phyloP scores from a whole-genome alignment of 225 moss, liverwort and hornwort genomes.

The Thuidium tamariscinum region DNA sequence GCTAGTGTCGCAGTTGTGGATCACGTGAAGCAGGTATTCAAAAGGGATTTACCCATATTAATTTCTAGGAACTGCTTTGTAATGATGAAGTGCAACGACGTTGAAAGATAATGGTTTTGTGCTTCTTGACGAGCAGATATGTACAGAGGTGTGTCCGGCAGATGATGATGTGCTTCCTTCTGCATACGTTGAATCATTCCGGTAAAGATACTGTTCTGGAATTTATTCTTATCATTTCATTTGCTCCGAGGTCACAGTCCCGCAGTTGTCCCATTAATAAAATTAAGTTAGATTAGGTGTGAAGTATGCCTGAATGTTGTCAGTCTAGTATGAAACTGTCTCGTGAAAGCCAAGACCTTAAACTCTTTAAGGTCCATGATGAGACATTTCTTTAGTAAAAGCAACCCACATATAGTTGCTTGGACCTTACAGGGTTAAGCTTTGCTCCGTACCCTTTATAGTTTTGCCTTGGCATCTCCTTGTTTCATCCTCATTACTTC shows the following conservation, averaged over 20 bases:
- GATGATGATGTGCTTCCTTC: constrained; percentile 80
- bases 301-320: not conserved
- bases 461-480: not conserved
- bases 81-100: not conserved
- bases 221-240: not conserved
- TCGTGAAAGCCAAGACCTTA: not conserved
- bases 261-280: not conserved
- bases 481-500: not conserved
- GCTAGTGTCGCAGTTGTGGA: constrained; percentile 83
- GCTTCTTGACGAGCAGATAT: constrained; percentile 30
- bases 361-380: not conserved
- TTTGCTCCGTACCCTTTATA: not conserved
- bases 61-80: not conserved
- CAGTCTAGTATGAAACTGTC: not conserved
- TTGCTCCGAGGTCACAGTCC: not conserved
- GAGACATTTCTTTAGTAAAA: not conserved
- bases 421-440: not conserved
- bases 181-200: constrained; percentile 66
- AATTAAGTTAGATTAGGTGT: not conserved
- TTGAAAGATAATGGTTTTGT: not conserved
- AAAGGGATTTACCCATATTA: not conserved
- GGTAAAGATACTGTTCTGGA: constrained; percentile 22
- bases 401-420: not conserved
- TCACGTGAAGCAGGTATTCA: constrained; percentile 75
- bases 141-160: constrained; percentile 69